phyloP scores from a whole-genome alignment of 352 stramenopile genomes.

The Pythium graminicola region DNA sequence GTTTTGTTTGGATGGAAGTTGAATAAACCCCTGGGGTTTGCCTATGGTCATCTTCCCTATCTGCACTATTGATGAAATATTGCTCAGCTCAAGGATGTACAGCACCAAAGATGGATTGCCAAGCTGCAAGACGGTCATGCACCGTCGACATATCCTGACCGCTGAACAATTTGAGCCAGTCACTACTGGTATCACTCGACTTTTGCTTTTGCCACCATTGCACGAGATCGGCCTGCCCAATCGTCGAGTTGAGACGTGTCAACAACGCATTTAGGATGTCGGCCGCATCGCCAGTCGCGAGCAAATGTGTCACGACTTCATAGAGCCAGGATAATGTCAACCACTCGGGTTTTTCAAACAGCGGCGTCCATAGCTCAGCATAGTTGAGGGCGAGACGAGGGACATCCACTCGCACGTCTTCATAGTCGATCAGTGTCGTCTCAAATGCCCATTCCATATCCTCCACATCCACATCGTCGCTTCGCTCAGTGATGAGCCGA shows the following conservation, averaged over 20 bases:
- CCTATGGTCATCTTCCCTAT: too few relatives aligned
- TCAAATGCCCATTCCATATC: conserved; percentile 55
- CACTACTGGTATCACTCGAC: not conserved
- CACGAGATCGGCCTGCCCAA: conserved; percentile 32
- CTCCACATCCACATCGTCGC: conserved; percentile 37
- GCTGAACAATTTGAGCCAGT: conserved; percentile 20
- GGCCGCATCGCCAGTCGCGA: conserved; percentile 35
- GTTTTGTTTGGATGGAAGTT: too few relatives aligned
- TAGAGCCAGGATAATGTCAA: conserved; percentile 49
- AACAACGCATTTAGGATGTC: conserved; percentile 51
- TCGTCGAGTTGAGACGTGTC: conserved; percentile 22
- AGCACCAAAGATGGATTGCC: conserved; percentile 8
- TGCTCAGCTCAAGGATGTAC: conserved; percentile 4
- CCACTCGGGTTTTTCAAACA: conserved; percentile 43
- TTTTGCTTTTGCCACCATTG: conserved; percentile 46
- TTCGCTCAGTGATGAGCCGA: conserved; percentile 28
- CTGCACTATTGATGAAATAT: too few relatives aligned
- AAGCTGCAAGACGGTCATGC: conserved; percentile 12
- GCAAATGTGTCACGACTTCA: conserved; percentile 34
- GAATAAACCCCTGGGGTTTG: too few relatives aligned
- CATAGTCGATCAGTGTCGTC: conserved; percentile 53
- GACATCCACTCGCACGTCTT: conserved; percentile 71
- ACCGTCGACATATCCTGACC: not conserved
- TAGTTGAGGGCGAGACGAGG: conserved; percentile 51
- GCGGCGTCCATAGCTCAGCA: conserved; percentile 47